These are phyloP conservation scores for Diaporthe nobilis DNA, from an alignment of 2,329 filamentous ascomycete genomes.

Conservation along the genomic window DNA sequence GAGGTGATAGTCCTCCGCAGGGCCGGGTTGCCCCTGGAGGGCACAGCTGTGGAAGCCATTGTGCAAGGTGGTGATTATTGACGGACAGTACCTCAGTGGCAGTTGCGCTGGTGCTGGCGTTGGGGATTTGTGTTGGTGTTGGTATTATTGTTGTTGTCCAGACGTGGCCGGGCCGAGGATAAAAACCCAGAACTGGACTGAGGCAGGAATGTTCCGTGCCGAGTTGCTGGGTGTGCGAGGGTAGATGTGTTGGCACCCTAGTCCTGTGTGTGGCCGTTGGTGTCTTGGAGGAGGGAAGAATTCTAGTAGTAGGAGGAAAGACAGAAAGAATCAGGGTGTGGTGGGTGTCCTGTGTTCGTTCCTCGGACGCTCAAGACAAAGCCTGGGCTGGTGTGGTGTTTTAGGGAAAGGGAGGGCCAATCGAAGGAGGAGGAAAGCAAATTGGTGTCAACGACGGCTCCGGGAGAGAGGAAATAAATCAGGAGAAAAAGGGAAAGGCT, in stretches of 20 bases:
- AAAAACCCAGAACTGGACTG: not conserved
- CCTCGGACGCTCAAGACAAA: constrained; percentile 18
- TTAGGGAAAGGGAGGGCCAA: constrained; percentile 17
- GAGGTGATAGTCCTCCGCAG: constrained; percentile 64
- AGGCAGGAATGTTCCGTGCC: constrained; percentile 21
- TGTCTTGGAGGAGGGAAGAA: not conserved
- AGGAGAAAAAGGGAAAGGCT: constrained; percentile 6
- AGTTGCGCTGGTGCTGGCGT: not conserved
- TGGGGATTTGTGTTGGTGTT: not conserved
- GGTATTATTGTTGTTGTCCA: constrained; percentile 2
- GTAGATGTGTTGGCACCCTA: not conserved
- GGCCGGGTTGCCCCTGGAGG: constrained; percentile 57
- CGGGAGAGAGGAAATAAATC: constrained; percentile 21
- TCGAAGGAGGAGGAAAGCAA: constrained; percentile 1
- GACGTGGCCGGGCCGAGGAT: not conserved
- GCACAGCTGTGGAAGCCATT: constrained; percentile 62
- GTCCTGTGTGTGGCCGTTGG: not conserved
- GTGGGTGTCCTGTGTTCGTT: not conserved
- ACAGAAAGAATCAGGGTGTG: not conserved
- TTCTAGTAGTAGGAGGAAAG: not conserved
- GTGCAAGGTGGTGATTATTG: constrained; percentile 15
- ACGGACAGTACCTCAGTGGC: not conserved
- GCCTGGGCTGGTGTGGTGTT: constrained; percentile 9
- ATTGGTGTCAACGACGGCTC: constrained; percentile 8
- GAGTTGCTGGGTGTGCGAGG: not conserved